Conservation (phyloP, 2,329 filamentous ascomycete genomes). For the Botrytis deweyae region DNA sequence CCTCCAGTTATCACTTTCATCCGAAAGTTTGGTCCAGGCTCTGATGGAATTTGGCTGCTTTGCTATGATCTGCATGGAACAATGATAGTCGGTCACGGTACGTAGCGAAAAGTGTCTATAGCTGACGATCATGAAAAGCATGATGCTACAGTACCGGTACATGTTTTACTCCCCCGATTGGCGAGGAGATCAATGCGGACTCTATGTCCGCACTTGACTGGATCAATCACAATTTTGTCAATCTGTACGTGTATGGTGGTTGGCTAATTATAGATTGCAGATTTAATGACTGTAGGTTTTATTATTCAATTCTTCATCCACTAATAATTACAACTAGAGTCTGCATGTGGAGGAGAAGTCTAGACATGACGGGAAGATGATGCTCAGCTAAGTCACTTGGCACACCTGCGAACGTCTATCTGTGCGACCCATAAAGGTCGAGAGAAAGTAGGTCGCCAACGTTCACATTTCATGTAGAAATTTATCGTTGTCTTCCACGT, state of each 20-base stretch:
- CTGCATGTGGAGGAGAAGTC: not conserved
- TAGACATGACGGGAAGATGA: constrained; percentile 1
- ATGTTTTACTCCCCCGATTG: not conserved
- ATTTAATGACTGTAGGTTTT: not conserved
- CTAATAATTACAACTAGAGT: not conserved
- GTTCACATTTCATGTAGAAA: not conserved
- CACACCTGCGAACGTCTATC: not conserved
- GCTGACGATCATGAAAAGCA: constrained; percentile 29
- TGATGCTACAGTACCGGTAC: constrained; percentile 14
- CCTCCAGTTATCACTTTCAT: constrained; percentile 19
- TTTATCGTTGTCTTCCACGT: not conserved
- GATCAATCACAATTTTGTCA: not conserved
- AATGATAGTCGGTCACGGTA: constrained; percentile 4
- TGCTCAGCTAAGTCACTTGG: not conserved
- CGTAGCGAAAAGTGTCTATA: constrained; percentile 28
- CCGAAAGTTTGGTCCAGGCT: constrained; percentile 29
- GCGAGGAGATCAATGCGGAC: not conserved
- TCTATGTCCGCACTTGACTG: not conserved
- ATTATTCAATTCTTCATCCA: not conserved
- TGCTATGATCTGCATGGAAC: constrained; percentile 17
- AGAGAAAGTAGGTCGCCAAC: not conserved
- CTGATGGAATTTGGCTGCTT: not conserved
- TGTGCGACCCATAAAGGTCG: not conserved
- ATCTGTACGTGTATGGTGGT: not conserved
- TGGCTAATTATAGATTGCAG: not conserved